Evolutionary conservation across 805 yeast genomes (phyloP), one percentile per base, ranked within the genome.

Genomic region (Starmerella etchellsii): DNA sequence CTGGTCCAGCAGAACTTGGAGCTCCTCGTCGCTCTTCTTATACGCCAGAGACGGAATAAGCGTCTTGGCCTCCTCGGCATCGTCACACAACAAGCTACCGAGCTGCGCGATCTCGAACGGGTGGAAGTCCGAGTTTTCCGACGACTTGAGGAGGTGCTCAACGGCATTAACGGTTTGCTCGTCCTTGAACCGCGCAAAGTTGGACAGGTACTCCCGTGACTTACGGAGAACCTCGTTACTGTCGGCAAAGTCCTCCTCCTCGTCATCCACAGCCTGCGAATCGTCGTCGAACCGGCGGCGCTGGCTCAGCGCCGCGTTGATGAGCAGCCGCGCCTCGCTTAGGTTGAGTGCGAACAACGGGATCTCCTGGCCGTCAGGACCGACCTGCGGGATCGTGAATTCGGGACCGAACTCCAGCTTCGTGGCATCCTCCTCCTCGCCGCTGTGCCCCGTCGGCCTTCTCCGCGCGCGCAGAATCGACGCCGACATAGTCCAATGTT

Each of bases 81-180:
- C 96, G 56, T 88, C 98, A 62, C 96, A 87, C 24, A 91, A 81
- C 47, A 88, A 68, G 3, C 94, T 82, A 0, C 93, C 76, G 46
- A 80, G 65, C 62, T 91, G 97, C 1, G 97, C 94, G 40, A 83
- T 68, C 63, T 91, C 98, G 60, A 91, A 91, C 1, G 98, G 97
- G 65, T 91, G 98, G 53, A 91, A 63, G 22, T 75, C 78, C 31
- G 73, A 64, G 54, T 78, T 79, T 49, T 82, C 94, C 36, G 79
- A 74, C 22, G 78, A 65, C 47, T 74, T 77, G 55, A 91, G 68
- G 48, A 91, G 65, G 51, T 81, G 82, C 57, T 88, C 96, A 18
- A 85, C 97, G 1, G 96, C 95, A 43, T 83, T 78, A 26, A 91
- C 87, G 0, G 96, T 84, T 47, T 87, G 87, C 30, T 84, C 80